Conservation (phyloP, 2,329 filamentous ascomycete genomes). For the Malbranchea zuffiana region DNA sequence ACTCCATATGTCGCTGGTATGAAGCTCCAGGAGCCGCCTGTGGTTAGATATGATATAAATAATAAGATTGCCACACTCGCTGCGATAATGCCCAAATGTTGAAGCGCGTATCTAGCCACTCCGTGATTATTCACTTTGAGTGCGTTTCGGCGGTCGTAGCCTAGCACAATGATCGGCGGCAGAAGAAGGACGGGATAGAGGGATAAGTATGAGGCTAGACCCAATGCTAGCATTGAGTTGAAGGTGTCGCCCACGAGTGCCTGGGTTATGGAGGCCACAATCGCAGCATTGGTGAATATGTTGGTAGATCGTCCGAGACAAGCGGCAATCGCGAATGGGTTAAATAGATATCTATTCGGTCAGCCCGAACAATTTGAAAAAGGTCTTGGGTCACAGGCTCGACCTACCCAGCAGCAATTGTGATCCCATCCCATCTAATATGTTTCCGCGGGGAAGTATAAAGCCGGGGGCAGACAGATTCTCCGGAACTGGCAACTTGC, state of each 20-base stretch:
- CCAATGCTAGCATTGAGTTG: conserved; percentile 71
- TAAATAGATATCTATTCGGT: conserved; percentile 69
- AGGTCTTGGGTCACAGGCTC: background rate
- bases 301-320: conserved; percentile 83
- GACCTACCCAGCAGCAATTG: conserved; percentile 66
- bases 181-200: conserved; percentile 84
- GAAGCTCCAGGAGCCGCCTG: conserved; percentile 75
- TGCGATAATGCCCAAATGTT: conserved; percentile 44
- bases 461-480: conserved; percentile 59
- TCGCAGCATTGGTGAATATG: conserved; percentile 78
- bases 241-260: conserved; percentile 63
- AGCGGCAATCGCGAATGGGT: conserved; percentile 83
- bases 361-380: conserved; percentile 9
- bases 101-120: conserved; percentile 42
- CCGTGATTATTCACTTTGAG: conserved; percentile 24
- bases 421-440: conserved; percentile 61
- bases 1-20: conserved; percentile 82
- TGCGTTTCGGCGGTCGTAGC: conserved; percentile 54
- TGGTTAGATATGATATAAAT: conserved; percentile 59
- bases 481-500: conserved; percentile 69
- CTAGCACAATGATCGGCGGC: conserved; percentile 67
- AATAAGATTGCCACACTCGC: conserved; percentile 53
- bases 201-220: conserved; percentile 80
- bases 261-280: conserved; percentile 71
- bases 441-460: conserved; percentile 70